phyloP scores from a whole-genome alignment of 441 rosid genomes.

The Erysimum cheiri region DNA sequence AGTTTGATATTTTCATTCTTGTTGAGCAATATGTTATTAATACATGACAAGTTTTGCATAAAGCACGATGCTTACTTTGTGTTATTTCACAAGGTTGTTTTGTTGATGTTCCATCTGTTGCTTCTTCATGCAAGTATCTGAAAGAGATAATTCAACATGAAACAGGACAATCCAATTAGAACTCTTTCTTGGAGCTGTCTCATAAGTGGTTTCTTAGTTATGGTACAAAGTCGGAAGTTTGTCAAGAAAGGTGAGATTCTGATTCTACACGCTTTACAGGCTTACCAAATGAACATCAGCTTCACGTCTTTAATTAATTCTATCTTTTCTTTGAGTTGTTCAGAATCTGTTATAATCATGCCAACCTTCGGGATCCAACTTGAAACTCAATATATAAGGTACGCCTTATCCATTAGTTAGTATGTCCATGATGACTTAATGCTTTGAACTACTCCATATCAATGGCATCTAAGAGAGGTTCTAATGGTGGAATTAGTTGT shows the following conservation, averaged over 20 bases:
- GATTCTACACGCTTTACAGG: not conserved
- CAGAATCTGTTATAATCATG: constrained; percentile 84
- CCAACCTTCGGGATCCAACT: constrained; percentile 92
- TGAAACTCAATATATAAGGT: constrained; percentile 83
- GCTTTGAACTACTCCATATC: constrained; percentile 3
- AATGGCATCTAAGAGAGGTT: not conserved
- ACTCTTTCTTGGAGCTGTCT: constrained; percentile 57
- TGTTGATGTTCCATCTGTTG: constrained; percentile 24
- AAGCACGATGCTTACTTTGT: not conserved
- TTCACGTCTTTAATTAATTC: not conserved
- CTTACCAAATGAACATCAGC: not conserved
- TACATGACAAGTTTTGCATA: constrained; percentile 12
- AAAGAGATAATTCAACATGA: constrained; percentile 17
- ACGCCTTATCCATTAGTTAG: constrained; percentile 18
- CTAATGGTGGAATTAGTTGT: constrained; percentile 9
- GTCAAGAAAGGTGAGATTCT: constrained; percentile 72
- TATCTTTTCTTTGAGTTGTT: constrained; percentile 38
- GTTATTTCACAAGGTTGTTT: no score
- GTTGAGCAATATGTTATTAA: constrained; percentile 15
- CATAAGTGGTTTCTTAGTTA: constrained; percentile 54
- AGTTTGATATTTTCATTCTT: constrained; percentile 3
- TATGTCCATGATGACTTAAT: constrained; percentile 13
- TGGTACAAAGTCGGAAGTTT: constrained; percentile 53
- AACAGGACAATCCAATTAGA: constrained; percentile 59
- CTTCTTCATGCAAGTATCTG: constrained; percentile 14